Base-by-base conservation (phyloP, 163 green algal species). In the Volvox carteri region DNA sequence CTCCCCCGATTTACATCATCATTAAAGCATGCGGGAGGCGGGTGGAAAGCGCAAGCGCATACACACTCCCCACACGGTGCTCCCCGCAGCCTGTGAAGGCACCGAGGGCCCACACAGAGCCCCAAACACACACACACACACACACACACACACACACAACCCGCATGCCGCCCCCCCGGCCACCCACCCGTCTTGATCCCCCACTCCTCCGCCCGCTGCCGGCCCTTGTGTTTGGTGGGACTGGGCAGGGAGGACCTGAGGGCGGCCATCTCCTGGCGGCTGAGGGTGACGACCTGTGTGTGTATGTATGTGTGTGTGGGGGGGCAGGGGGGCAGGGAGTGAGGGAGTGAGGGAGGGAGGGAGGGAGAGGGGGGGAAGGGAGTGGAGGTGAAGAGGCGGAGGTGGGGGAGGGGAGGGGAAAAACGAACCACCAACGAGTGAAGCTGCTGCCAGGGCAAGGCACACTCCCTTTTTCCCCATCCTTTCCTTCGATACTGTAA, bases 221-320 rank as follows among this genome's bases (percentile, higher is more conserved):
- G 50, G 1, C 92, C 92, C 74, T 93, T 93, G 60, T 87, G 52
- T 90, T 94, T 94, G n/a, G 79, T 91, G 35, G 90, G 92, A 44
- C 85, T 92, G n/a, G 92, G 92, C 88, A 94, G 60, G 0, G 74
- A 84, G 18, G 83, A 92, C 37, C 92, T 84, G 73, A 94, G 84
- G 0, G 77, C 70, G 5, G 85, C 88, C 73, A 94, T 76, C 88
- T 94, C 90, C 2, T 77, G 60, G 19, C 44, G 62, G 33, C 85
- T 92, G 50, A 94, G 37, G 0, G 37, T 30, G 37, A 91, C 84
- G 5, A 91, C 74, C 80, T 88, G 90, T 14, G 60, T 14, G 48
- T 58, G 48, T 11, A 14, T 58, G 48, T 58, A 14, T 23, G 48
- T 58, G 48, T 11, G 48, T 58, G 48, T 58, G 60, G 21, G 37